phyloP scores from a whole-genome alignment of 208 protist genomes.

The Trypanosoma avium region DNA sequence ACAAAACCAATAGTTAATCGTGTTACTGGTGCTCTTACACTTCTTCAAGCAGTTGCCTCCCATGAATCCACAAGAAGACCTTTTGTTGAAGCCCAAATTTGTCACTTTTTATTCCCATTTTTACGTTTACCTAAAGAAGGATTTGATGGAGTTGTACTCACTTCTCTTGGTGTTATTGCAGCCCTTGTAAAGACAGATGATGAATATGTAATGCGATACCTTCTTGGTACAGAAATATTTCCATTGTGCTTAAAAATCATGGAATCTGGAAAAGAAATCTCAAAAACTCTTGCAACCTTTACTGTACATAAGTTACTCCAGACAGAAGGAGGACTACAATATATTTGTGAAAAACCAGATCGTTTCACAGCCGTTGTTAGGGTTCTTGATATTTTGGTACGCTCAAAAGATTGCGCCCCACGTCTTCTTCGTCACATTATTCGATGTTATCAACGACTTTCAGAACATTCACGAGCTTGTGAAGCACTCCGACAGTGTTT shows the following conservation, averaged over 20 bases:
- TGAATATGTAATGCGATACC: slow-evolving; percentile 94
- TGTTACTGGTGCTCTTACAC: slow-evolving; percentile 98
- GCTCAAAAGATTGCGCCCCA: slow-evolving; percentile 87
- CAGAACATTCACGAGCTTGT: slow-evolving; percentile 92
- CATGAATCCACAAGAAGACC: slow-evolving; percentile 95
- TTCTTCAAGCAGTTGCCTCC: slow-evolving; percentile 98
- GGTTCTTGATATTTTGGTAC: slow-evolving; percentile 96
- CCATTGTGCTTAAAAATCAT: slow-evolving; percentile 99
- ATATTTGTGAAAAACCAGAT: slow-evolving; percentile 97
- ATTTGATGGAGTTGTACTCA: slow-evolving; percentile 98
- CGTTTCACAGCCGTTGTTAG: slow-evolving; percentile 94
- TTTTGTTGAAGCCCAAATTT: slow-evolving; percentile 99
- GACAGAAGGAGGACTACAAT: slow-evolving; percentile 96
- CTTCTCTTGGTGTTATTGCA: slow-evolving; percentile 98
- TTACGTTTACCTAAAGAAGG: slow-evolving; percentile 94
- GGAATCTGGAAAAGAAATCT: slow-evolving; percentile 96
- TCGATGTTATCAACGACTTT: slow-evolving; percentile 97
- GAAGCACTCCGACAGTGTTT: slow-evolving; percentile 73
- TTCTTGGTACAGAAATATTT: slow-evolving; percentile 99
- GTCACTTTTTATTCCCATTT: slow-evolving; percentile 99
- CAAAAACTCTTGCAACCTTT: slow-evolving; percentile 98
- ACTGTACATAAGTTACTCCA: slow-evolving; percentile 99
- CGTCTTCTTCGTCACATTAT: slow-evolving; percentile 98
- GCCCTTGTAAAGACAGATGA: slow-evolving; percentile 96
- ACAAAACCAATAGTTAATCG: slow-evolving; percentile 88